A percentile compares a stretch with the other conserved stretches of the same genome.
These are phyloP conservation scores for Phlyctochytrium bullatum DNA, from an alignment of 192 early-diverging fungal genomes.

Conservation along the genomic window DNA sequence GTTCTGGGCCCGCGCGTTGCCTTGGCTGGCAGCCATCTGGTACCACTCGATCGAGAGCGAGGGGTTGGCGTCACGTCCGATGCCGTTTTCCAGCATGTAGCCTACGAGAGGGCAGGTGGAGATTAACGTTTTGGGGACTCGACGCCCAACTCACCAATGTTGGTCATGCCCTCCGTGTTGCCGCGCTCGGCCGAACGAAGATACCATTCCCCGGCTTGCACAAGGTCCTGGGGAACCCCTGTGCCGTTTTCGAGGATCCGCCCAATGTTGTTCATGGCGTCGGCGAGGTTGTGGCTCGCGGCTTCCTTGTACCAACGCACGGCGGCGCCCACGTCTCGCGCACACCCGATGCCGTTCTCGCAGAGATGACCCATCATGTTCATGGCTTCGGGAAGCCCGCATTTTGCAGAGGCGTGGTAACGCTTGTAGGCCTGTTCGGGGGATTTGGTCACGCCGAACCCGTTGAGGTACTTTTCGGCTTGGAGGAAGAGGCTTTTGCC, in stretches of 20 bases:
- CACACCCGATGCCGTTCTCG: slow-evolving; percentile 50
- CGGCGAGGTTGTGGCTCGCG: slow-evolving; percentile 30
- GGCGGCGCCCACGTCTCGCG: slow-evolving; percentile 43
- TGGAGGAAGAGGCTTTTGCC: slow-evolving; percentile 43
- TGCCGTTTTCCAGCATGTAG: slow-evolving; percentile 39
- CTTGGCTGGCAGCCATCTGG: slow-evolving; percentile 26
- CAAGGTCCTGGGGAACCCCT: slow-evolving; percentile 29
- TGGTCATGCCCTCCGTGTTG: slow-evolving; percentile 38
- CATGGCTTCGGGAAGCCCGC: slow-evolving; percentile 34
- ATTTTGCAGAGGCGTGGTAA: slow-evolving; percentile 40
- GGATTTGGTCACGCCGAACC: slow-evolving; percentile 41
- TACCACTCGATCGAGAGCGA: slow-evolving; percentile 42
- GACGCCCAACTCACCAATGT: slow-evolving; percentile 21
- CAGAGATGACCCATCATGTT: slow-evolving; percentile 55
- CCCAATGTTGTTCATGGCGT: slow-evolving; percentile 40
- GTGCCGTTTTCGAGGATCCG: slow-evolving; percentile 46
- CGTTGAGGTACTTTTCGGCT: slow-evolving; percentile 52
- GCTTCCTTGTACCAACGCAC: slow-evolving; percentile 35
- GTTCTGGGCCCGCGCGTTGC: slow-evolving; percentile 40
- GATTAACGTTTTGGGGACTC: background rate
- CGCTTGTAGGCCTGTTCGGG: slow-evolving; percentile 52
- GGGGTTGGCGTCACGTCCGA: slow-evolving; percentile 27
- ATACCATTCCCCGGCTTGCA: slow-evolving; percentile 31
- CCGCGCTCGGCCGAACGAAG: slow-evolving; percentile 40
- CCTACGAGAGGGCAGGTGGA: slow-evolving; percentile 10